Conservation (phyloP, 257 asterid genomes). For the Solanum peruvianum region DNA sequence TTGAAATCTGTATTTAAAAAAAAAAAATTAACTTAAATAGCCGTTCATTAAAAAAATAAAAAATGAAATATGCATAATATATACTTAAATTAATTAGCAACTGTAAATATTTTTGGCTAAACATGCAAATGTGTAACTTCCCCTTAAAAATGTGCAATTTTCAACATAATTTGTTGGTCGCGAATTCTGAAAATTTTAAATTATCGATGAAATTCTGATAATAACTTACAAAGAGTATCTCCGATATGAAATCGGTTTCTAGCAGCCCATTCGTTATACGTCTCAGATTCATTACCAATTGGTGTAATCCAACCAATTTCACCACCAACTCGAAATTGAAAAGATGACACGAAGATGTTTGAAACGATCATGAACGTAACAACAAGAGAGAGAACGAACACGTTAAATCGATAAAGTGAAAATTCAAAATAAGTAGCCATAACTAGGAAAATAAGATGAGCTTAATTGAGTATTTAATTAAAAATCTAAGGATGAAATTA, state of each 20-base stretch:
- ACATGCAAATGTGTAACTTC: neutral
- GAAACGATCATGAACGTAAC: conserved; percentile 9
- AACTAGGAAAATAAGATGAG: neutral
- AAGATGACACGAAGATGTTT: conserved; percentile 14
- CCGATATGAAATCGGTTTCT: conserved; percentile 53
- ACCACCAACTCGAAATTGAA: conserved; percentile 48
- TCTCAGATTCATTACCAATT: conserved; percentile 39
- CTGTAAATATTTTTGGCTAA: neutral
- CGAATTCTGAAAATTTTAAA: no score
- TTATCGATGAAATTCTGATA: neutral
- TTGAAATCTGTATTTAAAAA: conserved; percentile 37
- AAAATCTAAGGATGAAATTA: neutral
- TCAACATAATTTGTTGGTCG: neutral
- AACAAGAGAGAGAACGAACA: conserved; percentile 12
- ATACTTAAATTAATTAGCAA: neutral
- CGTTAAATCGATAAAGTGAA: neutral
- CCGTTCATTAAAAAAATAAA: neutral
- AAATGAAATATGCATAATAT: neutral
- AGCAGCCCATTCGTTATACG: conserved; percentile 75
- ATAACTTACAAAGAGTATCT: conserved; percentile 41
- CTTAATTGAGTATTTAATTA: neutral
- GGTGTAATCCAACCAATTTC: conserved; percentile 49
- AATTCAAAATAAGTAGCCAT: conserved; percentile 19
- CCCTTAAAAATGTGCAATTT: neutral
- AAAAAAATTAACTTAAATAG: neutral